Evolutionary conservation across 768 basidiomycete genomes (phyloP), one percentile per base, ranked within the genome.

Genomic region (Xerocomus brunneocitrinus): DNA sequence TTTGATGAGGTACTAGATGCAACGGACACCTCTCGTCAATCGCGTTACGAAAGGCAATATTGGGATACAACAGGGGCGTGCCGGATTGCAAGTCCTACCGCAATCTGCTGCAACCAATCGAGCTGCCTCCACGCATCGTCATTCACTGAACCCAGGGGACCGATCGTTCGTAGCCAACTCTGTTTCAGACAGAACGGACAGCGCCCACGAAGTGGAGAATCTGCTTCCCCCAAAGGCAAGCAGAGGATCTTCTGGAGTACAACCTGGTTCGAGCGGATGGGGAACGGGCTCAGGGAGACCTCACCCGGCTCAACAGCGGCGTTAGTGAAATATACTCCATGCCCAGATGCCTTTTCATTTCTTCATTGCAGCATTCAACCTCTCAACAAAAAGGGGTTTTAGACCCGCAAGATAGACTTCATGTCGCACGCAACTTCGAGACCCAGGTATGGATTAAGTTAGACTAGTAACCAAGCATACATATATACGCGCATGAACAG

Each of bases 131-230:
- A 59, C 64, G 7, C 71, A 72, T 30, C 80, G 82, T 30, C 83
- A 81, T 62, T 74, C 77, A 30, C 54, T 70, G 50, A 58, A 66
- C 44, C 50, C 58, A 25, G 67, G 67, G 55, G 75, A 79, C 52
- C 72, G 69, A 27, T 71, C 75, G 22, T 75, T 79, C 58, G 71
- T 72, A 53, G 71, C 79, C 30, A 70, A 72, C 27, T 72, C 75
- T 55, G 56, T 73, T 39, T 83, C 82, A 42, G 82, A 84, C 62
- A 76, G 74, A 31, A 85, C 87, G 31, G 81, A 82, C 50, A 88
- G 86, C 64, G 77, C 80, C 1, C 79, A 82, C 47, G 88, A 89
- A 62, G 84, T 89, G n/a, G 87, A 90, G 62, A 78, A 79, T 56
- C 64, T 88, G 55, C 73, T 89, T 35, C 68, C 77, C 42, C 62